phyloP scores from a whole-genome alignment of 179 eudicot genomes.

The Spinacia oleracea region DNA sequence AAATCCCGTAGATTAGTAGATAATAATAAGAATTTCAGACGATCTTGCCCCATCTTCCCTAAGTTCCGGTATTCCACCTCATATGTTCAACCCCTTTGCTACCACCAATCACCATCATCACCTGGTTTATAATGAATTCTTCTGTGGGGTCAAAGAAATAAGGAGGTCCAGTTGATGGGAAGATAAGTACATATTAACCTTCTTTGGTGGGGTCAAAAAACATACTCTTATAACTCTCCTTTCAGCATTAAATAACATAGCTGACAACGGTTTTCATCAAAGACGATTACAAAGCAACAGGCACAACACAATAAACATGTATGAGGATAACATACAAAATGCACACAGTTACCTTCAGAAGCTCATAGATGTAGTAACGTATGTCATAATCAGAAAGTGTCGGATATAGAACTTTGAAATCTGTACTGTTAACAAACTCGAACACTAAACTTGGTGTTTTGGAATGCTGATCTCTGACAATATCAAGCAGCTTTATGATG shows the following conservation, averaged over 20 bases:
- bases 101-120: background rate
- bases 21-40: background rate
- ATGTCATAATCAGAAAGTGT: constrained; percentile 80
- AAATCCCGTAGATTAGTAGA: background rate
- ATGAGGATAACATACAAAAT: background rate
- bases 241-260: background rate
- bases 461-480: constrained; percentile 89
- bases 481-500: constrained; percentile 72
- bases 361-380: constrained; percentile 90
- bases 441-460: constrained; percentile 88
- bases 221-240: too few relatives aligned
- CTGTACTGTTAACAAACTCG: constrained; percentile 81
- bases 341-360: constrained; percentile 62
- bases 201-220: too few relatives aligned
- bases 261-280: background rate
- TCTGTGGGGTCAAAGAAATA: background rate
- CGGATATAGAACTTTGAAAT: constrained; percentile 82
- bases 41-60: background rate
- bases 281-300: constrained; percentile 1
- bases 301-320: background rate
- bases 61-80: too few relatives aligned
- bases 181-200: background rate
- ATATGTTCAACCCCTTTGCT: background rate
- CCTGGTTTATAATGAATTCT: background rate
- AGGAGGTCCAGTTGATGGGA: background rate